Conservation (phyloP, 805 yeast genomes). For the Schizosaccharomyces osmophilus region DNA sequence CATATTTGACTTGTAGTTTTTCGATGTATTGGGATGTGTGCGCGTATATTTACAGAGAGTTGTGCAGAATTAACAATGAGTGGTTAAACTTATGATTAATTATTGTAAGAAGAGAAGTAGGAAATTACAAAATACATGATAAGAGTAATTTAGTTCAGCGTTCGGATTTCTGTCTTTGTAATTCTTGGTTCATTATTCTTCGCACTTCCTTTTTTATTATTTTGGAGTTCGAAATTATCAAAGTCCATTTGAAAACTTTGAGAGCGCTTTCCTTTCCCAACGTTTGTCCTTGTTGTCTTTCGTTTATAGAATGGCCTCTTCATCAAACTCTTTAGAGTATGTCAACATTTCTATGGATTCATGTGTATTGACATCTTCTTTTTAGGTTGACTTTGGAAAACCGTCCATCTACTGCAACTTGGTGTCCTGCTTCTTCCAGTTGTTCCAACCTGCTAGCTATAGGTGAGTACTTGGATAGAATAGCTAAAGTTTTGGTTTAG, state of each 20-base stretch:
- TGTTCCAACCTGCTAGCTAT: neutral
- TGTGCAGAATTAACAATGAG: too few species aligned
- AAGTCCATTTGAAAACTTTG: too few species aligned
- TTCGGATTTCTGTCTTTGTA: neutral
- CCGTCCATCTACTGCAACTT: neutral
- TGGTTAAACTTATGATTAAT: too few species aligned
- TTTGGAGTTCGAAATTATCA: neutral
- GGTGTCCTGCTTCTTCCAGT: neutral
- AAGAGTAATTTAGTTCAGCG: too few species aligned
- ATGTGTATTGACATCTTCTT: neutral
- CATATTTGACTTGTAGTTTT: too few species aligned
- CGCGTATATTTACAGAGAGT: too few species aligned
- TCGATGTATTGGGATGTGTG: too few species aligned
- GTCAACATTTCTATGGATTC: neutral
- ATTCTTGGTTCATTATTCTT: neutral
- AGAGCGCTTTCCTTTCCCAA: too few species aligned
- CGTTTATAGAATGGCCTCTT: neutral
- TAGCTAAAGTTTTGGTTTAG: neutral
- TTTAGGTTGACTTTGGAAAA: neutral
- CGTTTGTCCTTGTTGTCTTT: too few species aligned
- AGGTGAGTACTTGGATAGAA: neutral
- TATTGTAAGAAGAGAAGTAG: too few species aligned
- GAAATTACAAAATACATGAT: too few species aligned
- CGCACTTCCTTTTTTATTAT: neutral
- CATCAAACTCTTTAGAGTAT: neutral